Percentiles rank a stretch among this genome's conserved stretches.
phyloP scores from a whole-genome alignment of 2,329 filamentous ascomycete genomes.

The Fusarium euwallaceae region DNA sequence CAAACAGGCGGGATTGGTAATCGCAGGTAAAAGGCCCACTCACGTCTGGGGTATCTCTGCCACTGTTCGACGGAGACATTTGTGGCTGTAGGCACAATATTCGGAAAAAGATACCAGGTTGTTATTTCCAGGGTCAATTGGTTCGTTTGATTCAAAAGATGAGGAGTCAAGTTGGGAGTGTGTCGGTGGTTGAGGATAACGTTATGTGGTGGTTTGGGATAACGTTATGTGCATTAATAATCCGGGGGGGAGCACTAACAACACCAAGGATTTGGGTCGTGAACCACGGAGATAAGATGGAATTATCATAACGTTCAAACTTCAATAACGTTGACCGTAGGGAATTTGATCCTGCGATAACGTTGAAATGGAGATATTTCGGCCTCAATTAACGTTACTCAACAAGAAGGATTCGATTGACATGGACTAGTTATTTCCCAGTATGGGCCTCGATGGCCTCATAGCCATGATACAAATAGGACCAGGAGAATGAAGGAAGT shows the following conservation, averaged over 20 bases:
- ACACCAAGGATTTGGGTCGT: neutral
- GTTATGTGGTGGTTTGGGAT: conserved; percentile 13
- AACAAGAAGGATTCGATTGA: neutral
- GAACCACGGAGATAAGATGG: neutral
- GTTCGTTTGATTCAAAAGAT: neutral
- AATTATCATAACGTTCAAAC: neutral
- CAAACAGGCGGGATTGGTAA: conserved; percentile 24
- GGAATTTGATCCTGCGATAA: neutral
- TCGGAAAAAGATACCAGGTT: neutral
- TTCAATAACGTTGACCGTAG: conserved; percentile 13
- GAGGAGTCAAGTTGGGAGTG: neutral
- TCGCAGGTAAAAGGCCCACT: conserved; percentile 21
- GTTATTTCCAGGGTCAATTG: neutral
- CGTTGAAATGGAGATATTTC: neutral
- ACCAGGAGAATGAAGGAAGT: neutral
- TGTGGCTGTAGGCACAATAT: neutral
- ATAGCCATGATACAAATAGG: neutral
- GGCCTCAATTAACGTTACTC: neutral
- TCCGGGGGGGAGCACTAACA: neutral
- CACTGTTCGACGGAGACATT: conserved; percentile 35
- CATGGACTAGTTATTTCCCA: neutral
- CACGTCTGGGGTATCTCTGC: conserved; percentile 25
- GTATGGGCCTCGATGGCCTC: neutral
- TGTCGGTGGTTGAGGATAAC: conserved; percentile 16
- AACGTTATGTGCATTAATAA: conserved; percentile 29